Evolutionary conservation across 768 basidiomycete genomes (phyloP).

Genomic region (Bullera alba): DNA sequence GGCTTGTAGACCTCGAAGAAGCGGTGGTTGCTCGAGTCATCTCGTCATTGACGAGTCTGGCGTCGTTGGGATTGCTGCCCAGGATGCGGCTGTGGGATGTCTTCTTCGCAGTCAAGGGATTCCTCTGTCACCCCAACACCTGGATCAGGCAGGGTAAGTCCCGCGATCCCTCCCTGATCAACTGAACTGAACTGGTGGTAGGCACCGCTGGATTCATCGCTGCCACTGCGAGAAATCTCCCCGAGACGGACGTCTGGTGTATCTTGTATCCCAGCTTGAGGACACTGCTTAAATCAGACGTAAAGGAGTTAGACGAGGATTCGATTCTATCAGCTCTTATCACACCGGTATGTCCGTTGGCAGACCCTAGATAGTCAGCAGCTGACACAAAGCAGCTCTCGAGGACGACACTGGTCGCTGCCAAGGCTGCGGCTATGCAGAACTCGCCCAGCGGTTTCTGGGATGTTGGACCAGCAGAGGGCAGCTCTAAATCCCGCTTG

Average conservation of each 20-base stretch:
- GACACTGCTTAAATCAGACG: conserved; percentile 76
- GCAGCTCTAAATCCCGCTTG: conserved; percentile 12
- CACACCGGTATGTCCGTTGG: conserved; percentile 57
- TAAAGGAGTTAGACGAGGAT: conserved; percentile 64
- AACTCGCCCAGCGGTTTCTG: conserved; percentile 74
- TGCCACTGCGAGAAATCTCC: conserved; percentile 73
- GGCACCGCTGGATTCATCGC: conserved; percentile 83
- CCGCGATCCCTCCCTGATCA: neutral
- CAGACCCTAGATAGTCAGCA: neutral
- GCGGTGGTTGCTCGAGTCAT: conserved; percentile 86
- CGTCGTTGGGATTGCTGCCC: conserved; percentile 73
- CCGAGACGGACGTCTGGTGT: conserved; percentile 88
- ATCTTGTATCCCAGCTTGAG: conserved; percentile 87
- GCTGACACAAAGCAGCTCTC: conserved; percentile 53
- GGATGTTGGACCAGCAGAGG: conserved; percentile 51
- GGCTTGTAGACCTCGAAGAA: conserved; percentile 76
- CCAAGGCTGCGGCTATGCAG: conserved; percentile 81
- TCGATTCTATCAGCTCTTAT: conserved; percentile 70
- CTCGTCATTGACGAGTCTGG: conserved; percentile 76
- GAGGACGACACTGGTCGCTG: conserved; percentile 74
- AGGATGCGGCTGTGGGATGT: conserved; percentile 90
- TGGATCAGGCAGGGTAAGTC: conserved; percentile 82
- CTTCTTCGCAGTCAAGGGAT: conserved; percentile 73
- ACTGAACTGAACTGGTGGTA: conserved; percentile 38
- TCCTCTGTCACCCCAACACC: conserved; percentile 87